These are phyloP conservation scores for Pseudogymnoascus pannorum DNA, from an alignment of 2,329 filamentous ascomycete species.

Conservation along the genomic window DNA sequence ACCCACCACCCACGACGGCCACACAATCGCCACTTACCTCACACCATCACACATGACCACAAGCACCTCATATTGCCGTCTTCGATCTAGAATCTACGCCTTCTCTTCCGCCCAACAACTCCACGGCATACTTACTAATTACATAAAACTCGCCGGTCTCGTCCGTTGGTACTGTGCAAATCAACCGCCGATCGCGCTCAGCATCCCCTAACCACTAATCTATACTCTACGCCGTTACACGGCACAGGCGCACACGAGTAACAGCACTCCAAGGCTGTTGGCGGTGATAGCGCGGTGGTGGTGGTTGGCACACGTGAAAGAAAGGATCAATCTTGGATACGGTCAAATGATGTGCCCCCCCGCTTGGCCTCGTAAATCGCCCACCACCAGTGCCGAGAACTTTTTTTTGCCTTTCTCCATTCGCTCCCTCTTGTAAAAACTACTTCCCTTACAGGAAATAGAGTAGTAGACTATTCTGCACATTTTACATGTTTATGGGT, in stretches of 20 bases:
- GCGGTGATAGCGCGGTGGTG: no score
- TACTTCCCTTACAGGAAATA: not conserved
- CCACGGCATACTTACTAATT: not conserved
- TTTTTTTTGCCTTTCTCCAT: not conserved
- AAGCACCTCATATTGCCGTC: conserved; percentile 6
- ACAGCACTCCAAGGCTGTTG: not conserved
- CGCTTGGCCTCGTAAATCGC: not conserved
- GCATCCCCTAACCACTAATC: not conserved
- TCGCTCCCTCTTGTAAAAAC: not conserved
- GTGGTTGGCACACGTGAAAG: conserved; percentile 3
- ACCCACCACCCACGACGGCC: not conserved
- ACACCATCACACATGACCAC: not conserved
- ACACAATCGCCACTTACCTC: conserved; percentile 8
- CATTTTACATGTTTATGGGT: not conserved
- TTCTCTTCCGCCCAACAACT: not conserved
- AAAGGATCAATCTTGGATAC: not conserved
- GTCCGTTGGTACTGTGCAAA: not conserved
- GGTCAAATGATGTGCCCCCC: not conserved
- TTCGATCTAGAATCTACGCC: not conserved
- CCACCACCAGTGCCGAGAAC: not conserved
- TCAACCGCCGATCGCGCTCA: not conserved
- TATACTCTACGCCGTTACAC: not conserved
- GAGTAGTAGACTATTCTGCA: not conserved
- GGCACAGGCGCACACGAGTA: not conserved
- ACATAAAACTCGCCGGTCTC: not conserved